Evolutionary conservation across 2,329 filamentous ascomycete genomes (phyloP).

Genomic region (Drechmeria coniospora): DNA sequence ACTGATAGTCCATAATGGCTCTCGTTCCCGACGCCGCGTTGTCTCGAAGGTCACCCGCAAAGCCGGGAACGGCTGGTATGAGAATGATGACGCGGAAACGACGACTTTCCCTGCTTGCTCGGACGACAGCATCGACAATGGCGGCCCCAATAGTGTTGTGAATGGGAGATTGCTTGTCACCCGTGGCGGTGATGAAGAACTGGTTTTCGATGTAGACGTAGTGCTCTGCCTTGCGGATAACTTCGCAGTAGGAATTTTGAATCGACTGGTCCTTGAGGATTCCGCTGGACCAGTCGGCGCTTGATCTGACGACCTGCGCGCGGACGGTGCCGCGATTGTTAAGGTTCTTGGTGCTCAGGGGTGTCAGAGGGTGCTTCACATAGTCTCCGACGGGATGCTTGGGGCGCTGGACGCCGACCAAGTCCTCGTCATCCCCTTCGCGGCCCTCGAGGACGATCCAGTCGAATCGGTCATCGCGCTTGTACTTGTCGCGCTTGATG

Average conservation of each 20-base stretch:
- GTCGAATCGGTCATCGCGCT: conserved; percentile 67
- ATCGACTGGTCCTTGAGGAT: conserved; percentile 75
- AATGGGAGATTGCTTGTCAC: conserved; percentile 71
- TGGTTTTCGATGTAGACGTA: conserved; percentile 98
- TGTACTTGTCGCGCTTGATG: conserved; percentile 94
- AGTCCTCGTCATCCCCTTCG: conserved; percentile 63
- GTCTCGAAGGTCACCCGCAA: conserved; percentile 77
- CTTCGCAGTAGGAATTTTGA: conserved; percentile 70
- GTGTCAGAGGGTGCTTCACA: conserved; percentile 59
- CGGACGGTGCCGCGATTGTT: conserved; percentile 57
- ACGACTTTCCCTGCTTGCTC: conserved; percentile 63
- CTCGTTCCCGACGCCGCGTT: conserved; percentile 72
- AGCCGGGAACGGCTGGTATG: conserved; percentile 84
- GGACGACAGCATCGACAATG: conserved; percentile 80
- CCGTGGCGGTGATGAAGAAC: conserved; percentile 93
- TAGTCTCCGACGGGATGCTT: conserved; percentile 84
- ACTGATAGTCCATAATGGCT: conserved; percentile 98
- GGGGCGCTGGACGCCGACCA: conserved; percentile 77
- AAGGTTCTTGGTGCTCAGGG: conserved; percentile 49
- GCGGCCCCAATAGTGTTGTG: conserved; percentile 77
- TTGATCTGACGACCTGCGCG: conserved; percentile 79
- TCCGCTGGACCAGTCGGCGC: conserved; percentile 84
- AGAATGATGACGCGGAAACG: conserved; percentile 86
- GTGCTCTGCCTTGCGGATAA: conserved; percentile 78
- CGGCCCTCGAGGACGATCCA: conserved; percentile 73